Percentiles rank a stretch among this genome's conserved stretches.
Conservation (phyloP, 1,284 basidiomycete species). For the Farysia itapuensis region DNA sequence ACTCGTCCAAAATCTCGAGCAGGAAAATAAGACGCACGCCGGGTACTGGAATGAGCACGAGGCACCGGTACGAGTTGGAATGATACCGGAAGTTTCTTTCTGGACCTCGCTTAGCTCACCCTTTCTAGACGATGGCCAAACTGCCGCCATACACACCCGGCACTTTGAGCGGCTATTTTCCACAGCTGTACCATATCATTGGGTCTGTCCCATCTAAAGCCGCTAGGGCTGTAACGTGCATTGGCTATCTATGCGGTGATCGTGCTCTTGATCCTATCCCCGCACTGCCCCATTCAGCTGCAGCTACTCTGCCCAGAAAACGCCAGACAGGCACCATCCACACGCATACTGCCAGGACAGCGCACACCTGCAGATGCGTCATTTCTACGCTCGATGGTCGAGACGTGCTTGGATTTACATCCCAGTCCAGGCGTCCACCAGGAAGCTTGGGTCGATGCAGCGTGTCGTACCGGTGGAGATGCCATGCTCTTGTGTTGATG, state of each 20-base stretch:
- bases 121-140: no score
- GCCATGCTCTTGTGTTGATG: slow-evolving; percentile 16
- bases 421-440: slow-evolving; percentile 30
- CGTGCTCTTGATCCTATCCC: slow-evolving; percentile 1
- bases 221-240: background rate
- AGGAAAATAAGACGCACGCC: no score
- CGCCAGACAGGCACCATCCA: slow-evolving; percentile 30
- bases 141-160: no score
- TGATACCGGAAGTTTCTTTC: no score
- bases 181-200: background rate
- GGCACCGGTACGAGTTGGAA: no score
- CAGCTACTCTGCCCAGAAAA: slow-evolving; percentile 23
- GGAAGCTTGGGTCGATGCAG: slow-evolving; percentile 15
- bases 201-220: background rate
- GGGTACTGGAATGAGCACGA: no score
- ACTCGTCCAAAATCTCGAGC: no score
- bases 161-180: background rate
- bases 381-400: slow-evolving; percentile 6
- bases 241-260: background rate
- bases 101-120: no score
- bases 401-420: slow-evolving; percentile 6
- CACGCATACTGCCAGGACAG: slow-evolving; percentile 20
- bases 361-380: slow-evolving; percentile 25
- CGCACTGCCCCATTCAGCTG: slow-evolving; percentile 26
- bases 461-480: slow-evolving; percentile 25